Evolutionary conservation across 345 rosid genomes (phyloP).

Genomic region (Brassica napus): DNA sequence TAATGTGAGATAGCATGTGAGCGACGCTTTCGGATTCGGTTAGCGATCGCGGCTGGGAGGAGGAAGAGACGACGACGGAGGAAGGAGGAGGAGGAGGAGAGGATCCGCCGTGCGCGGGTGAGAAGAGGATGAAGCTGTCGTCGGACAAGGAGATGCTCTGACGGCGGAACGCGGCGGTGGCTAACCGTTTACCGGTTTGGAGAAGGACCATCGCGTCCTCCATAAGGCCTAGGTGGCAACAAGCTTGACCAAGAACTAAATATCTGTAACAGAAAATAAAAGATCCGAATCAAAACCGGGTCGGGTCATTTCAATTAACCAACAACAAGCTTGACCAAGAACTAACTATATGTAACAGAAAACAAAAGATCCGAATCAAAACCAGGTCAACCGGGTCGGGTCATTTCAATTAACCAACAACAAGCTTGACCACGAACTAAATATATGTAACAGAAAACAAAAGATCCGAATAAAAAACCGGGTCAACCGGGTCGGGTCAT

Average conservation of each 20-base stretch:
- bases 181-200: slow-evolving; percentile 92
- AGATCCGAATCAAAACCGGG: slow-evolving; percentile 34
- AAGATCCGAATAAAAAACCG: slow-evolving; percentile 28
- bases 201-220: slow-evolving; percentile 98
- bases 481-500: slow-evolving; percentile 23
- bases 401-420: neutral
- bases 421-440: slow-evolving; percentile 90
- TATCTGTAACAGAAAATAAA: slow-evolving; percentile 51
- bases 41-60: slow-evolving; percentile 58
- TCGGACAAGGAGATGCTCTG: slow-evolving; percentile 84
- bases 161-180: slow-evolving; percentile 95
- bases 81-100: slow-evolving; percentile 29
- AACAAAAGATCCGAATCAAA: slow-evolving; percentile 23
- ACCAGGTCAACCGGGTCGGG: slow-evolving; percentile 27
- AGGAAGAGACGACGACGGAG: slow-evolving; percentile 37
- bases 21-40: slow-evolving; percentile 63
- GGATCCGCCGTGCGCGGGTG: slow-evolving; percentile 30
- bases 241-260: slow-evolving; percentile 86
- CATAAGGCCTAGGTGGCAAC: slow-evolving; percentile 92
- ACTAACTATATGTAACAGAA: slow-evolving; percentile 35
- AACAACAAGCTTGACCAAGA: slow-evolving; percentile 83
- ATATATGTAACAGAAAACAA: slow-evolving; percentile 29
- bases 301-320: neutral
- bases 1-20: slow-evolving; percentile 76
- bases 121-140: slow-evolving; percentile 73